Evolutionary conservation across 805 yeast species (phyloP), one percentile per base, ranked within the genome.

Genomic region (Peterozyma toletana): DNA sequence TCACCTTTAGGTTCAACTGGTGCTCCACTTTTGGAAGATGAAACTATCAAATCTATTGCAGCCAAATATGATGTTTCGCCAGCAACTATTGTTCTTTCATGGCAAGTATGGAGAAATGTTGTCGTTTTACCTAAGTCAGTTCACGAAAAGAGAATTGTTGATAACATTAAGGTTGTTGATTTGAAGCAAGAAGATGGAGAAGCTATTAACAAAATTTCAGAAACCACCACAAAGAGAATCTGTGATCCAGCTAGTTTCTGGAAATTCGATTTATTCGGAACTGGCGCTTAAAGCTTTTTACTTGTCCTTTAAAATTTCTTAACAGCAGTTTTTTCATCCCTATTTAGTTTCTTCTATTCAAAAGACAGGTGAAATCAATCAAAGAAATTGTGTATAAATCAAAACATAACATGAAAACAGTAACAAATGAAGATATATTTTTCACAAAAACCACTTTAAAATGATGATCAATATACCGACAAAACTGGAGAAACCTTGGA

Each of bases 1-100:
- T 80, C 87, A 30, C 93, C 95, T 21, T 68, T 86, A 52, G 91
- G 89, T 9, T 72, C 83, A 30, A 62, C 66, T 6, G 74, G 70
- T 45, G 72, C 81, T 9, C 81, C 84, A 11, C 50, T 78, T 13
- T 60, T 77, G 46, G 56, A 61, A 27, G 72, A 79, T 50, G 68
- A 63, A 21, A 57, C 63, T 5, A 54, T 81, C 15, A 47, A 54
- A 3, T 62, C 61, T 5, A 53, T 80, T 33, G 78, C 83, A 10
- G 57, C 70, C 37, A 71, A 68, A 47, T 56, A 64, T 47, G 55
- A 55, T 9, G 67, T 64, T 36, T 50, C 67, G 10, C 71, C 81
- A 6, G 83, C 81, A 10, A 72, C 73, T 44, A 54, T 78, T 15
- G 60, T 76, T 35, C 63, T 80, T 45, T 73, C 81, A 16, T 80